Conservation (phyloP, 2,329 filamentous ascomycete species). For the Lecanicillium sp. region DNA sequence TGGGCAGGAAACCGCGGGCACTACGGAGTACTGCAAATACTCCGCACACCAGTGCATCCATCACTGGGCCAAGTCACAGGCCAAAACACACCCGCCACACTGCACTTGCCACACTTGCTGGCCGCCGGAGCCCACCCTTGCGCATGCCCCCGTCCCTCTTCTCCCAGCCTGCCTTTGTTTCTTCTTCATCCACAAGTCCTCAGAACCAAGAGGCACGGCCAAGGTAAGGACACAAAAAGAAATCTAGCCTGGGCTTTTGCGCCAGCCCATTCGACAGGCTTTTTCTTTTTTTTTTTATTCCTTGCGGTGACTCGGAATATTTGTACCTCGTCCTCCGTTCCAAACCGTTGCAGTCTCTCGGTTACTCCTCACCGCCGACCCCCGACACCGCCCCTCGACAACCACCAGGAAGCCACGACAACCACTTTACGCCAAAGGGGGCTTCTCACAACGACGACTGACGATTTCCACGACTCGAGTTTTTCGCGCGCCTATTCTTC, state of each 20-base stretch:
- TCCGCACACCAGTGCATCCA: background rate
- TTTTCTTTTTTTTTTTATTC: background rate
- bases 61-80: constrained; percentile 3
- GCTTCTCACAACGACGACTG: too few relatives aligned
- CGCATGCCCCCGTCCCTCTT: constrained; percentile 5
- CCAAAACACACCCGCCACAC: constrained; percentile 10
- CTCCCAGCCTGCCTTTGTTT: constrained; percentile 1
- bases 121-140: background rate
- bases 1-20: constrained; percentile 9
- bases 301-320: background rate
- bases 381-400: background rate
- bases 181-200: background rate
- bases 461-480: too few relatives aligned
- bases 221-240: constrained; percentile 1
- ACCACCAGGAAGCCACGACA: constrained; percentile 9
- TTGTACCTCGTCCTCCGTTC: background rate
- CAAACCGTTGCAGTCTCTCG: too few relatives aligned
- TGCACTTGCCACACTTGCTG: background rate
- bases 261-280: constrained; percentile 11
- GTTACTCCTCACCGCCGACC: constrained; percentile 5
- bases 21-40: too few relatives aligned
- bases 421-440: too few relatives aligned
- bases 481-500: background rate
- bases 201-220: background rate
- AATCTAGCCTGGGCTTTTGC: constrained; percentile 11